phyloP scores from a whole-genome alignment of 2,329 filamentous ascomycete species.

The Paracamarosporium sp. region DNA sequence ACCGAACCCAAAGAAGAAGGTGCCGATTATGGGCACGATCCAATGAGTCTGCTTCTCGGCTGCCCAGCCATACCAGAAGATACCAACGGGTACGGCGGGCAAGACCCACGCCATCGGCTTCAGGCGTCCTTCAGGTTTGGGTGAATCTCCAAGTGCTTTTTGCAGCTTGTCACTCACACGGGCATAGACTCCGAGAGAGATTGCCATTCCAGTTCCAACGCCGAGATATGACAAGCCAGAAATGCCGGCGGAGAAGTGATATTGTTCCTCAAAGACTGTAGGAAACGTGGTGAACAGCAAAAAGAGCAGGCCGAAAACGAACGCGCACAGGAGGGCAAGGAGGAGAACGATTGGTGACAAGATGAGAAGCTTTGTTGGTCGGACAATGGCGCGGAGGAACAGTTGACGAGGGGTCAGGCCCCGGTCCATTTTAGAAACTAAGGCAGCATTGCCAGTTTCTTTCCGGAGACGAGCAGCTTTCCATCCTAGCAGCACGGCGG shows the following conservation, averaged over 20 bases:
- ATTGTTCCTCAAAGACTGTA: slow-evolving; percentile 73
- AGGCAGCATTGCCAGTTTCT: slow-evolving; percentile 66
- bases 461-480: slow-evolving; percentile 67
- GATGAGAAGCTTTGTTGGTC: slow-evolving; percentile 13
- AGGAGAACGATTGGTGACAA: slow-evolving; percentile 17
- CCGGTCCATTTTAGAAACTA: slow-evolving; percentile 71
- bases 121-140: slow-evolving; percentile 26
- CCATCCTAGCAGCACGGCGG: slow-evolving; percentile 72
- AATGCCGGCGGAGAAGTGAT: slow-evolving; percentile 74
- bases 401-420: slow-evolving; percentile 60
- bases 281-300: slow-evolving; percentile 67
- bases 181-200: slow-evolving; percentile 12
- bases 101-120: slow-evolving; percentile 10
- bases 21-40: slow-evolving; percentile 53
- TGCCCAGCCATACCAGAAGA: slow-evolving; percentile 61
- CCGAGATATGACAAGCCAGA: slow-evolving; percentile 79
- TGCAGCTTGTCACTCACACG: slow-evolving; percentile 7
- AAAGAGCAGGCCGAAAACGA: slow-evolving; percentile 14
- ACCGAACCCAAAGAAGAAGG: slow-evolving; percentile 16
- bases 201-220: slow-evolving; percentile 60
- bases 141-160: not conserved
- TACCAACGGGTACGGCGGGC: slow-evolving; percentile 34
- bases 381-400: slow-evolving; percentile 7
- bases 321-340: not conserved
- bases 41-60: slow-evolving; percentile 59